Conservation (phyloP, 495 filamentous ascomycete species). For the Margaritispora aquatica region DNA sequence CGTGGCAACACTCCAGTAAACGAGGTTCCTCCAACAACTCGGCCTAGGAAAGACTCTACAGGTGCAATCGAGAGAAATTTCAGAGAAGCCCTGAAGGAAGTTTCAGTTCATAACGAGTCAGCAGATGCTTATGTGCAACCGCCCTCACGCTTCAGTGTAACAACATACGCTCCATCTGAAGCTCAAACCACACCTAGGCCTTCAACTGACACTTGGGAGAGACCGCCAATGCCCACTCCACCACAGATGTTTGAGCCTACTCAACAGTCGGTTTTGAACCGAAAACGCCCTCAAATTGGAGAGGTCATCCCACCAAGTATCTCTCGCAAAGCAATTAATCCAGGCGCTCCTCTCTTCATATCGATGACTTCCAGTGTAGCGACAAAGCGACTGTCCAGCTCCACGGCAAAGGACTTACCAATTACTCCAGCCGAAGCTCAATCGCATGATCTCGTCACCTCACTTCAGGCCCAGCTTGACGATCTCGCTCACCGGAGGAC, state of each 20-base stretch:
- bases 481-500: conserved; percentile 57
- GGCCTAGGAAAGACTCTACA: conserved; percentile 24
- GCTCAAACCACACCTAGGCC: conserved; percentile 46
- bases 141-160: conserved; percentile 65
- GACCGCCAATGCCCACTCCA: conserved; percentile 17
- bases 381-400: conserved; percentile 15
- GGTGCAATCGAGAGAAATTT: conserved; percentile 25
- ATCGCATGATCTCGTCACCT: conserved; percentile 54
- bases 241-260: not conserved
- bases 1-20: not conserved
- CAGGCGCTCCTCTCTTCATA: conserved; percentile 21
- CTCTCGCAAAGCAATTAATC: conserved; percentile 18
- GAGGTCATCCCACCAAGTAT: not conserved
- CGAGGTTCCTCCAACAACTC: conserved; percentile 19
- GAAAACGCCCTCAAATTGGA: conserved; percentile 17
- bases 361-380: conserved; percentile 8
- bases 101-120: conserved; percentile 10
- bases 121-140: conserved; percentile 38
- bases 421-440: conserved; percentile 50
- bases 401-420: conserved; percentile 46
- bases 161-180: conserved; percentile 59
- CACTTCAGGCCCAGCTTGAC: conserved; percentile 60
- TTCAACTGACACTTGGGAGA: conserved; percentile 33
- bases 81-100: conserved; percentile 21
- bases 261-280: conserved; percentile 12